Conservation (phyloP, 148 eudicot species). For the Rhododendron vialii region DNA sequence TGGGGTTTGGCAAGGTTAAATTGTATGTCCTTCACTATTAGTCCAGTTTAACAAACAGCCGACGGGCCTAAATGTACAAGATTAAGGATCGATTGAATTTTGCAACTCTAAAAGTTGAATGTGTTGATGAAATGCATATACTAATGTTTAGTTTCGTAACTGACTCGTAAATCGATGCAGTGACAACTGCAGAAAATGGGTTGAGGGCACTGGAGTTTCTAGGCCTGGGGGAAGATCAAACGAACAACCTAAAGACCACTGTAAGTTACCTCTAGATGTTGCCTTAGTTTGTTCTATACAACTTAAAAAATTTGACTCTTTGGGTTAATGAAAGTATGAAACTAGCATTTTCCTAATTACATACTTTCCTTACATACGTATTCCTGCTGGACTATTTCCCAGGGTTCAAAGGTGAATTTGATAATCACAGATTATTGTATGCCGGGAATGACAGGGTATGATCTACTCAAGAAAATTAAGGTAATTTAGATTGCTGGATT, state of each 20-base stretch:
- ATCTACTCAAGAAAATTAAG: not conserved
- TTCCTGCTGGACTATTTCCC: not conserved
- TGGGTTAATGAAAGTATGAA: not conserved
- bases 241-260: constrained; percentile 18
- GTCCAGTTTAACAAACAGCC: not conserved
- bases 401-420: not conserved
- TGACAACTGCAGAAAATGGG: constrained; percentile 70
- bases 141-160: not conserved
- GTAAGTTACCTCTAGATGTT: constrained; percentile 22
- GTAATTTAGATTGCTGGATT: not conserved
- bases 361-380: not conserved
- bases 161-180: constrained; percentile 22
- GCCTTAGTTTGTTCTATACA: not conserved
- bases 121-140: not conserved
- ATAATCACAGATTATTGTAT: constrained; percentile 1
- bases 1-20: not conserved
- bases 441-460: not conserved
- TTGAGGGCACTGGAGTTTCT: constrained; percentile 64
- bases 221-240: constrained; percentile 54
- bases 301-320: not conserved
- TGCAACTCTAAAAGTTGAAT: not conserved
- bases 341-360: not conserved
- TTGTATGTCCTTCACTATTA: not conserved
- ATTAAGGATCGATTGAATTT: not conserved
- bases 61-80: not conserved